Percentiles rank a stretch among this genome's conserved stretches.
phyloP scores from a whole-genome alignment of 2,329 filamentous ascomycete species.

The Neopestalotiopsis rosae region DNA sequence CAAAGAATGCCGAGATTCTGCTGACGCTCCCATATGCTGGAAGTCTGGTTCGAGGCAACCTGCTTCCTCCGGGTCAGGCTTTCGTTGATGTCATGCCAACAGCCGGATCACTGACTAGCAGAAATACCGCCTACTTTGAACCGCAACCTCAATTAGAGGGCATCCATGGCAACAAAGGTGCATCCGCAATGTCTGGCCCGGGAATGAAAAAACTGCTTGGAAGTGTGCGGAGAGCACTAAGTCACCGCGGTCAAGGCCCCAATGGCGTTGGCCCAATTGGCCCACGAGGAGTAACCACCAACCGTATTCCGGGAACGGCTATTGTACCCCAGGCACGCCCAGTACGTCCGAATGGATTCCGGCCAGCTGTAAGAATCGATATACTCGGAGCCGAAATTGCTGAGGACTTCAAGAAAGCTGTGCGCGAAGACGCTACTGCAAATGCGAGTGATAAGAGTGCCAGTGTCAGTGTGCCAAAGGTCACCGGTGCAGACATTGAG shows the following conservation, averaged over 20 bases:
- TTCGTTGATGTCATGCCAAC: constrained; percentile 73
- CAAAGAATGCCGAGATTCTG: constrained; percentile 62
- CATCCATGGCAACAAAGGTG: constrained; percentile 47
- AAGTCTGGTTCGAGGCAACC: constrained; percentile 83
- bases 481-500: constrained; percentile 39
- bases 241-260: constrained; percentile 58
- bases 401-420: constrained; percentile 79
- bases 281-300: constrained; percentile 59
- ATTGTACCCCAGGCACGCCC: constrained; percentile 61
- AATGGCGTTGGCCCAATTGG: constrained; percentile 56
- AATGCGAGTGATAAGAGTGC: constrained; percentile 34
- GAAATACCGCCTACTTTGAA: constrained; percentile 60
- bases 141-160: constrained; percentile 43
- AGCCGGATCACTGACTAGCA: constrained; percentile 50
- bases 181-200: constrained; percentile 68
- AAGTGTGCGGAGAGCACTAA: constrained; percentile 82
- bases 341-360: constrained; percentile 46
- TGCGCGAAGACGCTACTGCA: constrained; percentile 66
- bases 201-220: constrained; percentile 88
- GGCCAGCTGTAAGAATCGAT: constrained; percentile 74
- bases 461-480: constrained; percentile 28
- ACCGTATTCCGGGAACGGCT: constrained; percentile 63
- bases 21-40: constrained; percentile 74
- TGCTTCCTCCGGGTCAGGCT: constrained; percentile 82
- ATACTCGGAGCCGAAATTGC: constrained; percentile 78